These are phyloP conservation scores for Paraphaeosphaeria sporulosa DNA, from an alignment of 2,329 filamentous ascomycete genomes.

Conservation along the genomic window DNA sequence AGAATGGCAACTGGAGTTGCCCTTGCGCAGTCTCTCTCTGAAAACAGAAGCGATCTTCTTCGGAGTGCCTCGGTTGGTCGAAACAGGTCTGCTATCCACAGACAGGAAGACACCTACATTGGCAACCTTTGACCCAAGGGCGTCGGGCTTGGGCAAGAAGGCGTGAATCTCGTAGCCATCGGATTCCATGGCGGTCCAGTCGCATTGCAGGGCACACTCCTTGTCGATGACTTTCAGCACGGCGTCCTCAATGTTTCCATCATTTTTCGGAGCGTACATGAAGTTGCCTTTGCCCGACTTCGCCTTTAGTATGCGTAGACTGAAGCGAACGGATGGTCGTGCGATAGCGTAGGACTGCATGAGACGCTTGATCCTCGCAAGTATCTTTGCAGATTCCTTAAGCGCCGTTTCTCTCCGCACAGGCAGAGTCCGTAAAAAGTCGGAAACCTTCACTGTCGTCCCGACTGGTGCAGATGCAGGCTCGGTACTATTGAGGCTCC, in stretches of 20 bases:
- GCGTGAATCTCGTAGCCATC: conserved; percentile 61
- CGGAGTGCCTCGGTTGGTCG: conserved; percentile 60
- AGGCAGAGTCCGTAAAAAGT: conserved; percentile 67
- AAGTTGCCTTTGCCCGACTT: conserved; percentile 62
- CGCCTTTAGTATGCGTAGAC: conserved; percentile 65
- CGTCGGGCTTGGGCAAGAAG: conserved; percentile 63
- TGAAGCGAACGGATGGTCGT: conserved; percentile 67
- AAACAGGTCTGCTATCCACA: conserved; percentile 72
- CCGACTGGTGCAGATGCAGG: conserved; percentile 67
- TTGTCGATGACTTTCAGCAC: conserved; percentile 69
- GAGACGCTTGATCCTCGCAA: conserved; percentile 66
- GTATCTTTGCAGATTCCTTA: conserved; percentile 65
- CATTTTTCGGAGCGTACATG: conserved; percentile 67
- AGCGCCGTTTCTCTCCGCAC: conserved; percentile 68
- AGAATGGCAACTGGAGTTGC: conserved; percentile 29
- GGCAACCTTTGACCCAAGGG: conserved; percentile 50
- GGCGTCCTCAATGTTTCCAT: conserved; percentile 63
- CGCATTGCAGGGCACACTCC: conserved; percentile 63
- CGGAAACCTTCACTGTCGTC: conserved; percentile 69
- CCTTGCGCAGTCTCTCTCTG: conserved; percentile 57
- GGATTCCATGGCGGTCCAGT: conserved; percentile 48
- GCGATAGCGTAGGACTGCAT: conserved; percentile 72
- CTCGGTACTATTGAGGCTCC: conserved; percentile 33
- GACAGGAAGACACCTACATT: conserved; percentile 66
- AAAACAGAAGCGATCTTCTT: conserved; percentile 67